Evolutionary conservation across 2,329 filamentous ascomycete species (phyloP), one percentile per base, ranked within the genome.

Genomic region (Alternaria postmessia): DNA sequence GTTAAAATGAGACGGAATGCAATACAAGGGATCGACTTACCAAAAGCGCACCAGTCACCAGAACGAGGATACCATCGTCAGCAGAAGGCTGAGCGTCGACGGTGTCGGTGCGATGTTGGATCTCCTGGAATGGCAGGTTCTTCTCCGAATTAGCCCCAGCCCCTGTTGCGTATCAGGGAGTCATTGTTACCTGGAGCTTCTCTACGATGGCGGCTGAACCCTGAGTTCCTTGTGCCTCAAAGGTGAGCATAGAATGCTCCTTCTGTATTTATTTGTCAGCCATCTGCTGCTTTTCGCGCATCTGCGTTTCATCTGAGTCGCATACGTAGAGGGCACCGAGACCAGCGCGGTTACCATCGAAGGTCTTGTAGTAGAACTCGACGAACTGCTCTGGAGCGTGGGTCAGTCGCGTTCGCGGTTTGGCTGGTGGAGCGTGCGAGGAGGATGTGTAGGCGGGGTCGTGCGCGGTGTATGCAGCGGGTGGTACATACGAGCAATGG

Each of bases 221-320:
- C 74, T 88, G 84, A 61, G 87, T 80, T 14, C 90, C 88, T 44
- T 83, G 72, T 47, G 86, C 89, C 86, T 98, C 93, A 75, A 97
- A 98, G 51, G 94, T 97, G 81, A 98, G 86, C 91, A 97, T 96
- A 49, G 95, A 98, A 80, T 5, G 90, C 86, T 74, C 91, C 88
- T 93, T 65, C 62, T 65, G 20, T 38, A 28, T 14, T 14, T 7
- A 12, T 38, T 28, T 48, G 47, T 65, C 52, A 65, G 62, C 51
- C 43, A 11, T n/a, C 20, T n/a, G 48, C 51, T 36, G 43, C 34
- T 18, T 14, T 53, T 16, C 28, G 38, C 48, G 38, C 30, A 26
- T 26, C 22, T 51, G 32, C 7, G 4, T 24, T 16, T 51, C 26
- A 36, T 14, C 32, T 14, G 51, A 46, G 56, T 73, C 57, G 62